Conservation (phyloP, 2,329 filamentous ascomycete genomes). For the Boeremia lycopersici region DNA sequence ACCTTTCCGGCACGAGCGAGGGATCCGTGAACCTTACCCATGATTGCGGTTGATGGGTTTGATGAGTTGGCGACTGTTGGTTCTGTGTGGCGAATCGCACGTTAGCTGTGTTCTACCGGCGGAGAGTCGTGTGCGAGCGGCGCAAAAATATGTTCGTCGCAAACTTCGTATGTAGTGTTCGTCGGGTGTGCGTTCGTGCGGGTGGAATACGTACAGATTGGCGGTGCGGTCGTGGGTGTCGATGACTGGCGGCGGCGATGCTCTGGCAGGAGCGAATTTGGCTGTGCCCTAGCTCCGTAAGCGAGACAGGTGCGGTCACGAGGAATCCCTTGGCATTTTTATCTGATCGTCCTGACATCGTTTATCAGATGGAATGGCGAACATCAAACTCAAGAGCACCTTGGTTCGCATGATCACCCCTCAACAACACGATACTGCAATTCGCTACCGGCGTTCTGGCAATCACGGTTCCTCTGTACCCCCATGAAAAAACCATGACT, state of each 20-base stretch:
- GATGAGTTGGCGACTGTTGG: slow-evolving; percentile 34
- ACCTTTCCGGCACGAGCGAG: slow-evolving; percentile 97
- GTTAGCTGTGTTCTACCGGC: slow-evolving; percentile 29
- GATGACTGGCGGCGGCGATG: slow-evolving; percentile 39
- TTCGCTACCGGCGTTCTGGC: not conserved
- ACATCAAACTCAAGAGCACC: slow-evolving; percentile 6
- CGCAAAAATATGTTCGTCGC: slow-evolving; percentile 12
- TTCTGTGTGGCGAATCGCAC: slow-evolving; percentile 42
- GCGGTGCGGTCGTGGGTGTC: slow-evolving; percentile 39
- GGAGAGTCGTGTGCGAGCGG: slow-evolving; percentile 4
- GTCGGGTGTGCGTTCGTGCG: slow-evolving; percentile 7
- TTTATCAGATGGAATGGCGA: not conserved
- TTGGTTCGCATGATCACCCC: slow-evolving; percentile 1
- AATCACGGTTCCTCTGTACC: not conserved
- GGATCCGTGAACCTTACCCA: slow-evolving; percentile 94
- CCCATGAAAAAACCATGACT: not conserved
- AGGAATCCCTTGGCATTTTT: slow-evolving; percentile 26
- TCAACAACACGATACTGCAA: slow-evolving; percentile 1
- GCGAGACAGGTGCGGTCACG: slow-evolving; percentile 34
- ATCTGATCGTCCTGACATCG: slow-evolving; percentile 12
- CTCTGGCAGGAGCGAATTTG: slow-evolving; percentile 30
- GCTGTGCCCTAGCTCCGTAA: slow-evolving; percentile 24
- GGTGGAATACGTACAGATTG: slow-evolving; percentile 43
- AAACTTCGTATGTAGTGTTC: slow-evolving; percentile 5
- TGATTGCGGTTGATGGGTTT: slow-evolving; percentile 61